Percentiles rank a stretch among this genome's conserved stretches.
Conservation (phyloP, 2,329 filamentous ascomycete genomes). For the Dendrostoma leiphaemia region DNA sequence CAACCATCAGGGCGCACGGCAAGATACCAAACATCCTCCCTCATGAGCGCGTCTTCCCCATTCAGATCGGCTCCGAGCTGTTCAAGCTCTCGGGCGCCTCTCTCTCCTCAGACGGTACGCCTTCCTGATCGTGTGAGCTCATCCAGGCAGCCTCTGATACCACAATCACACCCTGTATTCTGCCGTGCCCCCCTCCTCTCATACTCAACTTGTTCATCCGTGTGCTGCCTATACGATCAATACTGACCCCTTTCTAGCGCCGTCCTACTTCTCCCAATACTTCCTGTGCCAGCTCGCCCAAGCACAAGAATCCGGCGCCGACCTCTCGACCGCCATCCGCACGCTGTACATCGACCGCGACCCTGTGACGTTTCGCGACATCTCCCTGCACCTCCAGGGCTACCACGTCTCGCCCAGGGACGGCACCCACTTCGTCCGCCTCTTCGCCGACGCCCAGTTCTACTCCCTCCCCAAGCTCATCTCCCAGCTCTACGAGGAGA, state of each 20-base stretch:
- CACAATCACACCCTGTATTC: neutral
- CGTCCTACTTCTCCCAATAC: conserved; percentile 94
- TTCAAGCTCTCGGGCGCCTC: conserved; percentile 74
- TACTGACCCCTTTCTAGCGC: conserved; percentile 54
- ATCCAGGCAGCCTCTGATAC: neutral
- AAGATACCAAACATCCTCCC: conserved; percentile 60
- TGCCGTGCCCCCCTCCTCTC: conserved; percentile 2
- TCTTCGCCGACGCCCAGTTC: conserved; percentile 94
- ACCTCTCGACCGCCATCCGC: conserved; percentile 52
- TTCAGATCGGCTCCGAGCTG: conserved; percentile 70
- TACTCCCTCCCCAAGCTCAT: conserved; percentile 87
- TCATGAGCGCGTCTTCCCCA: conserved; percentile 70
- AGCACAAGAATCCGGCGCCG: conserved; percentile 58
- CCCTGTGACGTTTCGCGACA: conserved; percentile 83
- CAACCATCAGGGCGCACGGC: conserved; percentile 32
- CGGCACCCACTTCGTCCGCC: conserved; percentile 82
- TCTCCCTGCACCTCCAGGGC: conserved; percentile 85
- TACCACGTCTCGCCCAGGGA: conserved; percentile 83
- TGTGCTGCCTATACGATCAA: conserved; percentile 6
- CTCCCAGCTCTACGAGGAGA: conserved; percentile 85
- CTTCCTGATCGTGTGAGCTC: neutral
- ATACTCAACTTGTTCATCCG: neutral
- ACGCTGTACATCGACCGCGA: conserved; percentile 96
- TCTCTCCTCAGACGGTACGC: conserved; percentile 69
- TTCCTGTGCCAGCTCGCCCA: conserved; percentile 78